These are phyloP conservation scores for Globisporangium takayamanum DNA, from an alignment of 352 stramenopile species.

Conservation along the genomic window DNA sequence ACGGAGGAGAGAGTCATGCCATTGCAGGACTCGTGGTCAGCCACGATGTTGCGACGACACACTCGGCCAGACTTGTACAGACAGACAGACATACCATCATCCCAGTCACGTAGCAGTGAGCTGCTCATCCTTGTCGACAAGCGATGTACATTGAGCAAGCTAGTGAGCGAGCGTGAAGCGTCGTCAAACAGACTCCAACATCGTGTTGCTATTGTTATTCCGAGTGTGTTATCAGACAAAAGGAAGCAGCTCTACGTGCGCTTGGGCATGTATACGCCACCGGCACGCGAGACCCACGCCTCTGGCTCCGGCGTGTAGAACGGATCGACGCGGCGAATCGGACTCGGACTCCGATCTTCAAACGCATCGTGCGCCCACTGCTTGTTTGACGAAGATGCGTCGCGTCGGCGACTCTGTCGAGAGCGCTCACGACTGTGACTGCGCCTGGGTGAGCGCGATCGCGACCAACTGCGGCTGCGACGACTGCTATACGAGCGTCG, in stretches of 20 bases:
- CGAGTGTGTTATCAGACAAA: not conserved
- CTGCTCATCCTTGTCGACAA: slow-evolving; percentile 18
- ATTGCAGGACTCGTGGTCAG: too few species aligned
- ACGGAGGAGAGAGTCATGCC: not conserved
- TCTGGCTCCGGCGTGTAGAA: slow-evolving; percentile 65
- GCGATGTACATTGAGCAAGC: too few species aligned
- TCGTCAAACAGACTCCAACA: too few species aligned
- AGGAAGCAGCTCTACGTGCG: slow-evolving; percentile 8
- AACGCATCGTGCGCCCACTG: slow-evolving; percentile 74
- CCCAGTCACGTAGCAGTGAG: slow-evolving; percentile 52
- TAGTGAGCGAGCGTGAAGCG: too few species aligned
- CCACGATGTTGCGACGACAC: not conserved
- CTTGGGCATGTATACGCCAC: slow-evolving; percentile 69
- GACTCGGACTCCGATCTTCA: slow-evolving; percentile 68
- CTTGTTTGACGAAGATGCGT: slow-evolving; percentile 21
- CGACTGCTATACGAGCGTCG: slow-evolving; percentile 5
- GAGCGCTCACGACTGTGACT: slow-evolving; percentile 10
- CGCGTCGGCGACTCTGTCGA: slow-evolving; percentile 13
- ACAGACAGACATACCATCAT: slow-evolving; percentile 35
- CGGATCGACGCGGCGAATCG: slow-evolving; percentile 45
- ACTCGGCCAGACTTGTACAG: not conserved
- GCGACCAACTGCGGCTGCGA: not conserved
- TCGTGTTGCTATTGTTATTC: too few species aligned
- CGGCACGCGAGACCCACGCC: slow-evolving; percentile 66
- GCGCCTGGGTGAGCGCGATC: slow-evolving; percentile 15